phyloP scores from a whole-genome alignment of 176 grass and related monocot species.

The Oropetium thomaeum region DNA sequence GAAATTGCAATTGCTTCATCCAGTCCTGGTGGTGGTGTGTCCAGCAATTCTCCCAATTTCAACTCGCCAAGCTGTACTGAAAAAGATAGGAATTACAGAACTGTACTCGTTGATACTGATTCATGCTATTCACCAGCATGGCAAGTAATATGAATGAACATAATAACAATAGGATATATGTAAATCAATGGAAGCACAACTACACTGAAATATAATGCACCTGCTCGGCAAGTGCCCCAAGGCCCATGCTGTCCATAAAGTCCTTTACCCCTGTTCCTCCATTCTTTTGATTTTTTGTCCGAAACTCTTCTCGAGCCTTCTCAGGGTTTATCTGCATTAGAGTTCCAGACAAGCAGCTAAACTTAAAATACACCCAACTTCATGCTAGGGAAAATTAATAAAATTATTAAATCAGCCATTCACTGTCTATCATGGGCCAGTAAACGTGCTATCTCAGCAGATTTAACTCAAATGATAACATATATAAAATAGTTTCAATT shows the following conservation, averaged over 20 bases:
- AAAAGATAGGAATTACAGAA: conserved; percentile 27
- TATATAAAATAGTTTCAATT: not conserved
- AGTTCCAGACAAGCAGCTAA: not conserved
- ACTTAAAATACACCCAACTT: not conserved
- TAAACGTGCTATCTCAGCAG: not conserved
- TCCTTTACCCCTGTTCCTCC: conserved; percentile 87
- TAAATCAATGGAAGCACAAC: not conserved
- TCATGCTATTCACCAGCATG: not conserved
- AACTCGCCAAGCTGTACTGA: conserved; percentile 79
- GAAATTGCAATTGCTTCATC: conserved; percentile 99
- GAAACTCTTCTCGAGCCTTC: conserved; percentile 84
- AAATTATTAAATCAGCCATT: not conserved
- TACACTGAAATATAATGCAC: conserved; percentile 37
- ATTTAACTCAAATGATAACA: not conserved
- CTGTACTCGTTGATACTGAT: not conserved
- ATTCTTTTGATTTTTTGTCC: conserved; percentile 63
- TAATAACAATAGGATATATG: not conserved
- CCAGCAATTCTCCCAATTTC: conserved; percentile 86
- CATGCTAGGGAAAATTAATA: not conserved
- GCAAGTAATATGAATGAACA: not conserved
- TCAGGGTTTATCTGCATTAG: conserved; percentile 86
- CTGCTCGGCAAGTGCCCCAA: conserved; percentile 86
- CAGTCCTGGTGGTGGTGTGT: conserved; percentile 85
- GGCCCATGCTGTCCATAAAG: conserved; percentile 97
- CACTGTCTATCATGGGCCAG: not conserved